Evolutionary conservation across 257 asterid genomes (phyloP).

Genomic region (Solanum virginianum): DNA sequence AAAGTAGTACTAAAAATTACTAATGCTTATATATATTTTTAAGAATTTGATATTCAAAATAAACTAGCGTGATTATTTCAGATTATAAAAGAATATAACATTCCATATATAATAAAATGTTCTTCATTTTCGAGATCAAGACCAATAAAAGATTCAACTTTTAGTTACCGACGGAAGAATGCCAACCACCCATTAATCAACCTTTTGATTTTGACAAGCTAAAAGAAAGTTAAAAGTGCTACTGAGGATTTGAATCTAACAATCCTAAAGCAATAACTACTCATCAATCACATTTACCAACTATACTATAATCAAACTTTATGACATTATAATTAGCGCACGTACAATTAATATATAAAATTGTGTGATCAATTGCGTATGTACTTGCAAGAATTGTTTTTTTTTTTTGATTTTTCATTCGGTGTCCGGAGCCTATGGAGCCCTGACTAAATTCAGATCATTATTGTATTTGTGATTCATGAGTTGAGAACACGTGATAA

Average conservation of each 20-base stretch:
- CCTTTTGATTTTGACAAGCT: neutral
- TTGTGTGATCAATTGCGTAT: neutral
- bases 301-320: neutral
- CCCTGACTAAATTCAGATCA: no score
- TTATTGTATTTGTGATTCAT: no score
- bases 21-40: neutral
- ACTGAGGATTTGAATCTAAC: neutral
- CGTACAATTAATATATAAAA: neutral
- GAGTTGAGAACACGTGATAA: no score
- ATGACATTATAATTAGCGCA: neutral
- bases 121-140: no score
- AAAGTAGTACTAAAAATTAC: no score
- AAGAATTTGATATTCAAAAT: neutral
- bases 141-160: no score
- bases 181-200: neutral
- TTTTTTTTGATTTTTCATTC: no score
- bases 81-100: neutral
- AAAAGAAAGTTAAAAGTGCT: neutral
- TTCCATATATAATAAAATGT: no score
- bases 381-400: neutral
- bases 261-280: neutral
- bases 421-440: rapidly evolving
- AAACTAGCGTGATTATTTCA: neutral
- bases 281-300: neutral
- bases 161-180: no score